Evolutionary conservation across 345 rosid genomes (phyloP).

Genomic region (Lagerstroemia speciosa): DNA sequence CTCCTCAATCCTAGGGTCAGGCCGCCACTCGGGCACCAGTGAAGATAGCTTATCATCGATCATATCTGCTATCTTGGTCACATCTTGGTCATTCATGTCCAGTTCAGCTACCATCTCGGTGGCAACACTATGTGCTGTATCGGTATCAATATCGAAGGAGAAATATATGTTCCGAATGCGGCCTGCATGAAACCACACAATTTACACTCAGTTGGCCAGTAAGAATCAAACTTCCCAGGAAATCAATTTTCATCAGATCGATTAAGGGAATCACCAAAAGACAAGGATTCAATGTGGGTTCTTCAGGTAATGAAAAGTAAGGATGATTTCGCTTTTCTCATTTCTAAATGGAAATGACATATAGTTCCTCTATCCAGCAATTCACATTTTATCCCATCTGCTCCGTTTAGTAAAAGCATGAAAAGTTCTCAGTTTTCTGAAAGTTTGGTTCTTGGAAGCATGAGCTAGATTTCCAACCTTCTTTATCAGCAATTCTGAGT

Average conservation of each 20-base stretch:
- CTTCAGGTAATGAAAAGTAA: no score
- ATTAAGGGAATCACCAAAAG: no score
- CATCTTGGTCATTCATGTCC: slow-evolving; percentile 76
- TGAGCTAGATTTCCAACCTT: slow-evolving; percentile 44
- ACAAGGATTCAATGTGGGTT: no score
- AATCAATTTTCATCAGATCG: no score
- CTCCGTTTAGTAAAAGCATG: no score
- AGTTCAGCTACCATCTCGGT: slow-evolving; percentile 91
- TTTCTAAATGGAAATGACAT: no score
- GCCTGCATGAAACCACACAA: slow-evolving; percentile 27
- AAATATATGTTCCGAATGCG: slow-evolving; percentile 74
- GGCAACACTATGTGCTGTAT: slow-evolving; percentile 82
- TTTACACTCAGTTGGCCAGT: background rate
- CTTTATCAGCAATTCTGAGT: slow-evolving; percentile 69
- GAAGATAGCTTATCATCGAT: slow-evolving; percentile 79
- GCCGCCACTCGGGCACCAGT: slow-evolving; percentile 70
- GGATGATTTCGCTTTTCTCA: no score
- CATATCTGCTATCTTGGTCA: slow-evolving; percentile 72
- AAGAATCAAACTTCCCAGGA: background rate
- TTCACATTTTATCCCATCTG: no score
- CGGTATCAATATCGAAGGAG: slow-evolving; percentile 62
- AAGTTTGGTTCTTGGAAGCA: background rate
- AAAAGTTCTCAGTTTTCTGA: no score
- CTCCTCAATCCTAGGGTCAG: slow-evolving; percentile 61
- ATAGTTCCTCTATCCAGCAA: no score